A percentile compares a stretch with the other conserved stretches of the same genome.
These are phyloP conservation scores for Aspergillus neotritici DNA, from an alignment of 2,329 filamentous ascomycete species.

Conservation along the genomic window DNA sequence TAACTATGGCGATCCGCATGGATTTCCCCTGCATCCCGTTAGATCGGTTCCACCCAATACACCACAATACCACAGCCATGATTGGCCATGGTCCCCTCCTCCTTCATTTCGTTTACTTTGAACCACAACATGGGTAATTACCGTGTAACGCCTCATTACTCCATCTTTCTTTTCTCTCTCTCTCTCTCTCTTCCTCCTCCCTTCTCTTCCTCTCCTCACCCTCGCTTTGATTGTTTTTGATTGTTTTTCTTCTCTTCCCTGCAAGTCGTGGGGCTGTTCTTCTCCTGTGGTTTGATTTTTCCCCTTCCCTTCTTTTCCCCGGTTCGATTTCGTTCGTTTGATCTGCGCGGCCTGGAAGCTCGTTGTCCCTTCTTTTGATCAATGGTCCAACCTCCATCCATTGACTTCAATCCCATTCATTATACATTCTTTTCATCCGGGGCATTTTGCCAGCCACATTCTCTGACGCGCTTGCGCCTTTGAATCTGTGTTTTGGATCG, in stretches of 20 bases:
- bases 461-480: constrained; percentile 6
- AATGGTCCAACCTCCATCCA: not conserved
- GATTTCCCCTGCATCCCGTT: constrained; percentile 2
- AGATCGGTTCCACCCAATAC: constrained; percentile 2
- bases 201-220: constrained; percentile 4
- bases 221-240: constrained; percentile 6
- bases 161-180: not conserved
- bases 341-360: constrained; percentile 26
- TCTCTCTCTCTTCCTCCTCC: constrained; percentile 1
- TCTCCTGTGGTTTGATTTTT: not conserved
- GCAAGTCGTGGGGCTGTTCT: too few relatives aligned
- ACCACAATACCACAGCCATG: not conserved
- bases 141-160: constrained; percentile 4
- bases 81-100: constrained; percentile 13
- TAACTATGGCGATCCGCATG: not conserved
- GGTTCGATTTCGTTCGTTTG: constrained; percentile 14
- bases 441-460: constrained; percentile 6
- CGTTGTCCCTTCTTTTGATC: constrained; percentile 32
- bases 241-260: not conserved
- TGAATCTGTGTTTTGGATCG: not conserved
- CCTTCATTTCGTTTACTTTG: constrained; percentile 18
- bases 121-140: constrained; percentile 12
- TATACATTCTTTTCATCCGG: constrained; percentile 8
- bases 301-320: constrained; percentile 8
- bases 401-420: not conserved